A percentile compares a stretch with the other conserved stretches of the same genome.
These are phyloP conservation scores for Colletotrichum siamense DNA, from an alignment of 2,329 filamentous ascomycete species.

Conservation along the genomic window DNA sequence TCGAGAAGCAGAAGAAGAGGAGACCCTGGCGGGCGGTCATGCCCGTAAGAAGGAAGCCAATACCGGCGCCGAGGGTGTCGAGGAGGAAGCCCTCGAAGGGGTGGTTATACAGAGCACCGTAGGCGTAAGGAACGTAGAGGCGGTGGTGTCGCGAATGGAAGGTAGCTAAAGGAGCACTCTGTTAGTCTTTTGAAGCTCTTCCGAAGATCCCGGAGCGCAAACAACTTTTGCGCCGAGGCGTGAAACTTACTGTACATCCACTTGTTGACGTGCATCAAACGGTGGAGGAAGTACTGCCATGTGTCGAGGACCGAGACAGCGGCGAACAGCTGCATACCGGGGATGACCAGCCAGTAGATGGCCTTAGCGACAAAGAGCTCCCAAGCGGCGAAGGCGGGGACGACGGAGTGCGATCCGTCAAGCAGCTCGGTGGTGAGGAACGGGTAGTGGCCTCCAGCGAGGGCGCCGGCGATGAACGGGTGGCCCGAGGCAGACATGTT, in stretches of 20 bases:
- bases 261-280: conserved; percentile 95
- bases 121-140: conserved; percentile 96
- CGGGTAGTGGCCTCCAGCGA: conserved; percentile 85
- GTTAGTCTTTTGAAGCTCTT: not conserved
- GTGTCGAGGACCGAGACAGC: conserved; percentile 85
- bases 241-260: conserved; percentile 89
- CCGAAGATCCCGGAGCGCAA: not conserved
- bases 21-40: conserved; percentile 90
- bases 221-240: conserved; percentile 47
- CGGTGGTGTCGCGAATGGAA: conserved; percentile 97
- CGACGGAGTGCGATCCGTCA: conserved; percentile 53
- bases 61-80: conserved; percentile 85
- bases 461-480: conserved; percentile 74
- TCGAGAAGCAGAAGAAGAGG: conserved; percentile 86
- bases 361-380: conserved; percentile 76
- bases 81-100: conserved; percentile 92
- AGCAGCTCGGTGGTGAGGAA: conserved; percentile 66
- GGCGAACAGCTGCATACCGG: conserved; percentile 76
- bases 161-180: conserved; percentile 58
- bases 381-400: conserved; percentile 83
- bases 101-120: conserved; percentile 96
- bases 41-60: conserved; percentile 80
- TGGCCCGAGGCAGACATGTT: conserved; percentile 70
- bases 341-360: conserved; percentile 82
- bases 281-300: conserved; percentile 98